A percentile compares a stretch with the other conserved stretches of the same genome.
Conservation (phyloP, 129 eudicot species). For the Solidago caesia region DNA sequence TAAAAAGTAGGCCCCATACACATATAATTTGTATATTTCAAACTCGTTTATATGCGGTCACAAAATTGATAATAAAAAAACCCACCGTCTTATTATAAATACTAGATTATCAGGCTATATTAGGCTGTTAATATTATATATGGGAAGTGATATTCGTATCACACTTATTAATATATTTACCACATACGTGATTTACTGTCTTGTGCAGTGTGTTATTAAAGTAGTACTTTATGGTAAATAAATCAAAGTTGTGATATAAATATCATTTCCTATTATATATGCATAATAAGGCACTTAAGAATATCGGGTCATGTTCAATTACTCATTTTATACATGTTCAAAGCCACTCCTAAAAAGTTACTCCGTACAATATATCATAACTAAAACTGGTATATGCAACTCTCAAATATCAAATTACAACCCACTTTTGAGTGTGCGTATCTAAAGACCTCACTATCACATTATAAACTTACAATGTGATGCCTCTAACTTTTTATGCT, state of each 20-base stretch:
- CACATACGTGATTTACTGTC: too few relatives aligned
- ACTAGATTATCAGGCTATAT: too few relatives aligned
- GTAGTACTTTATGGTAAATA: too few relatives aligned
- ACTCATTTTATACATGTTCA: background rate
- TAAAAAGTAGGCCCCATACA: background rate
- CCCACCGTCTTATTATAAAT: background rate
- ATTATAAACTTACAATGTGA: conserved; percentile 16
- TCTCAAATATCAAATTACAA: conserved; percentile 7
- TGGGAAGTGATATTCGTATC: too few relatives aligned
- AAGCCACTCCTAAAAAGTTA: background rate
- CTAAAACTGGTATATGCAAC: conserved; percentile 18
- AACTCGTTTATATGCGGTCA: background rate
- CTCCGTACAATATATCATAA: conserved; percentile 4
- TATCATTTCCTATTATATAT: too few relatives aligned
- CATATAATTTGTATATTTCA: background rate
- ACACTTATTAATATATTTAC: too few relatives aligned
- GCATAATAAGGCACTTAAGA: too few relatives aligned
- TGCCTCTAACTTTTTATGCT: conserved; percentile 21
- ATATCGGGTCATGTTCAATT: background rate
- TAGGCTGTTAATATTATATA: too few relatives aligned
- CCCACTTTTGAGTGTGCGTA: conserved; percentile 16
- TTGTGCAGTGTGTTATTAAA: too few relatives aligned
- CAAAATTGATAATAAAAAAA: background rate
- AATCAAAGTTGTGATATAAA: too few relatives aligned
- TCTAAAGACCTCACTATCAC: conserved; percentile 18